Base-by-base conservation (phyloP, 2,329 filamentous ascomycete genomes). In the Alternaria viburni region DNA sequence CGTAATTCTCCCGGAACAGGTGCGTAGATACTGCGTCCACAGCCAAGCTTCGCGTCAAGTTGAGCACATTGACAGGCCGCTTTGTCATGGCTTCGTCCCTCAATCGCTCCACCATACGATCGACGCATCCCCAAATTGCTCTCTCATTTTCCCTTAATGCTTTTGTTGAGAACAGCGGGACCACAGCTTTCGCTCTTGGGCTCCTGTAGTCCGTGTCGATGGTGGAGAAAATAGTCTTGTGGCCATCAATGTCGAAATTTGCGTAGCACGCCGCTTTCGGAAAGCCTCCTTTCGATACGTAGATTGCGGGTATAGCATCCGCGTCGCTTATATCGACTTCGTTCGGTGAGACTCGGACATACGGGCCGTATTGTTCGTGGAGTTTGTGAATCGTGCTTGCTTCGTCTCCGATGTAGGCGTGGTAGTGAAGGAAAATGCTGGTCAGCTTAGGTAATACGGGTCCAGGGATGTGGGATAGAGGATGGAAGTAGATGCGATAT, bases 211-310 rank as follows among this genome's bases (percentile, higher is more conserved):
- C 78, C 4, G 73, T 74, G 59, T 83, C 80, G 17, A 80, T 76
- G 0, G 79, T 82, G 4, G 82, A 85, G 74, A 89, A 89, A 36
- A 89, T 84, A 1, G 85, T 86, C 26, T 81, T 74, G 67, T 85
- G 84, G 1, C 84, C 85, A 66, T 87, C 86, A 17, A 87, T 85
- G 61, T 88, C 84, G 67, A 88, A 88, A 65, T 88, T 88, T 1
- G 75, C 73, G 70, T 88, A 88, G 61, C 80, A 83, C 0, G 73
- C 67, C 1, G 84, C 80, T 70, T 89, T 88, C 0, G 76, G 72
- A 57, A 88, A 88, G 1, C 86, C 86, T 4, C 86, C 86, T 41
- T 79, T 82, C 3, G 80, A 76, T 12, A 83, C 71, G 70, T 89
- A 88, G 30, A 88, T 86, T 2, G 83, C 76, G 0, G 80, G 75